phyloP scores from a whole-genome alignment of 1,139 yeast genomes.

The Blastobotrys aristatus region DNA sequence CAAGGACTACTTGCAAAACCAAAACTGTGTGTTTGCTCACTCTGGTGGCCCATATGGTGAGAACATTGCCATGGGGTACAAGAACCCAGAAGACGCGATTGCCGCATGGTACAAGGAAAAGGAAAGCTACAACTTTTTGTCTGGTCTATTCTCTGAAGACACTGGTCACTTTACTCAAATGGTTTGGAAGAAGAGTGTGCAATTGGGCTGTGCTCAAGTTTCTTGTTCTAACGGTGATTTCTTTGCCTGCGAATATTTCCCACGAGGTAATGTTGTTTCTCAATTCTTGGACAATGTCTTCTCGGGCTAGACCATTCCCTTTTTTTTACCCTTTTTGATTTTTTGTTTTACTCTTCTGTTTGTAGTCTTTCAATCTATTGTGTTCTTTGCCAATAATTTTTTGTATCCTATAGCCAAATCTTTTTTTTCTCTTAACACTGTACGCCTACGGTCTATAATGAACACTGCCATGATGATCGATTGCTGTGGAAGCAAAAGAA shows the following conservation, averaged over 20 bases:
- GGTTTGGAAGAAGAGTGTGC: slow-evolving; percentile 67
- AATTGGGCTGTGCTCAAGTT: slow-evolving; percentile 68
- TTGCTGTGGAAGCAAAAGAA: too few species aligned
- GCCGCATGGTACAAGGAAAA: slow-evolving; percentile 79
- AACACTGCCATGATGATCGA: too few species aligned
- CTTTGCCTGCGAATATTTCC: slow-evolving; percentile 39
- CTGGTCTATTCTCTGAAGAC: slow-evolving; percentile 38
- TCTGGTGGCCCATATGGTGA: slow-evolving; percentile 82
- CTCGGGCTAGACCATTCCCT: slow-evolving; percentile 44
- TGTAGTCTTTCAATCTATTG: too few species aligned
- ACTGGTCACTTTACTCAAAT: slow-evolving; percentile 83
- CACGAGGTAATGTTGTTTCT: slow-evolving; percentile 40
- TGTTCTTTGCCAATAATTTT: too few species aligned
- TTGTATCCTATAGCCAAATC: too few species aligned
- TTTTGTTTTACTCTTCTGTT: too few species aligned
- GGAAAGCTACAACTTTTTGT: slow-evolving; percentile 47
- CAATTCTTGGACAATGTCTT: slow-evolving; percentile 47
- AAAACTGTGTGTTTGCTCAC: slow-evolving; percentile 70
- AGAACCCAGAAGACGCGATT: slow-evolving; percentile 54
- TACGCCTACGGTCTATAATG: too few species aligned
- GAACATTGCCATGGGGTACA: slow-evolving; percentile 74
- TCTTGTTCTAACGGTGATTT: slow-evolving; percentile 33
- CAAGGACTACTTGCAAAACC: slow-evolving; percentile 52
- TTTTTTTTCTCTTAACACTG: too few species aligned
- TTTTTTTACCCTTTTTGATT: background rate